Evolutionary conservation across 768 basidiomycete species (phyloP), one percentile per base, ranked within the genome.

Genomic region (Mycena epipterygia): DNA sequence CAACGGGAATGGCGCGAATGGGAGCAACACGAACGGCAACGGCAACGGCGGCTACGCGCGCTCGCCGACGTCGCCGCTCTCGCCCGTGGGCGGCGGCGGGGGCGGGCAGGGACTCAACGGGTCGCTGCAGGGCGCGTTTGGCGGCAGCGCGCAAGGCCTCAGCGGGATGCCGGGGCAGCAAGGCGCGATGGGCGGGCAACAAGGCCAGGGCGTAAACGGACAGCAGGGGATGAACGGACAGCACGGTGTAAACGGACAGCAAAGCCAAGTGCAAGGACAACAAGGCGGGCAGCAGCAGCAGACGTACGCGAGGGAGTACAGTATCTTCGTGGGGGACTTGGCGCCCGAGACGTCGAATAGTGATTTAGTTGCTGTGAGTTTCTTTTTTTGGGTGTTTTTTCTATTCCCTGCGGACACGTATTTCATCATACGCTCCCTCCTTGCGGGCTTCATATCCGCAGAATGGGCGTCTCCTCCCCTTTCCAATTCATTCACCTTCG

Each of bases 291-390:
- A 84, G 63, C 88, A 89, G 64, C 91, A 90, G 48, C n/a, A 11
- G 49, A 6, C 49, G 78, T 92, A 88, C 72, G 89, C 90, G 39
- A 95, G 92, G 79, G 96, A 97, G 81, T 97, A 93, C 78, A 95
- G 94, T 80, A 95, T 98, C 63, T 98, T 98, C 76, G 96, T 97
- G 3, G 96, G 96, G 49, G 96, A 98, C 81, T 87, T 98, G 49
- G 95, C 95, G 3, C 93, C 95, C 13, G 95, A 96, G 81, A 95
- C 95, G 8, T 95, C 94, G 74, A 96, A 97, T 81, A 93, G 93
- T n/a, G 96, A 98, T 79, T 84, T 97, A n/a, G 95, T 97, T 57
- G 94, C 93, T 29, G 93, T 72, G 57, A 56, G 68, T 64, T 2
- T 9, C 4, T 23, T 51, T 41, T 7, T 41, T 41, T 16, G 39